phyloP scores from a whole-genome alignment of 164 flowering plant genomes.

The Malania oleifera region DNA sequence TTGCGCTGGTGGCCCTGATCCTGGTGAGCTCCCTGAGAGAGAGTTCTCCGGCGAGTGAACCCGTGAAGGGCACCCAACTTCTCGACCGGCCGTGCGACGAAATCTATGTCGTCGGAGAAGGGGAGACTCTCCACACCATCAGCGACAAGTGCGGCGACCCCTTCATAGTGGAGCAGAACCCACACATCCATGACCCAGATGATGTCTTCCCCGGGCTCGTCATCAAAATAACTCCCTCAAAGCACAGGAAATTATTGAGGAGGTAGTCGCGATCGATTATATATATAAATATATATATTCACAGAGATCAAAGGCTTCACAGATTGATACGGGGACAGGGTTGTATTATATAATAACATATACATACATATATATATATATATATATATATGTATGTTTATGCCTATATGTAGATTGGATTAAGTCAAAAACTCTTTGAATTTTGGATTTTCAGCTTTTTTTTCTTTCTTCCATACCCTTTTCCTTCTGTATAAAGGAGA shows the following conservation, averaged over 20 bases:
- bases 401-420: no score
- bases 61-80: conserved; percentile 14
- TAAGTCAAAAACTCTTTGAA: no score
- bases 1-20: conserved; percentile 18
- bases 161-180: conserved; percentile 44
- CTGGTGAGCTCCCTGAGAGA: conserved; percentile 18
- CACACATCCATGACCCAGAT: conserved; percentile 50
- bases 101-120: conserved; percentile 48
- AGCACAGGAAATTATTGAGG: conserved; percentile 1
- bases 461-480: no score
- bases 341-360: no score
- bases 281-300: no score
- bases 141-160: conserved; percentile 54
- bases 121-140: conserved; percentile 49
- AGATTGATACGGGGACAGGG: no score
- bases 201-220: conserved; percentile 40
- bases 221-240: conserved; percentile 30
- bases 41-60: background rate
- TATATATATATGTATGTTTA: no score
- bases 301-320: no score
- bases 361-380: no score
- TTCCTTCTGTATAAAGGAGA: no score
- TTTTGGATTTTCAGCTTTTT: no score
- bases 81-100: conserved; percentile 36
- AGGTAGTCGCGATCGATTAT: background rate